These are phyloP conservation scores for Heliamphora exappendiculata DNA, from an alignment of 148 eudicot genomes.

Conservation along the genomic window DNA sequence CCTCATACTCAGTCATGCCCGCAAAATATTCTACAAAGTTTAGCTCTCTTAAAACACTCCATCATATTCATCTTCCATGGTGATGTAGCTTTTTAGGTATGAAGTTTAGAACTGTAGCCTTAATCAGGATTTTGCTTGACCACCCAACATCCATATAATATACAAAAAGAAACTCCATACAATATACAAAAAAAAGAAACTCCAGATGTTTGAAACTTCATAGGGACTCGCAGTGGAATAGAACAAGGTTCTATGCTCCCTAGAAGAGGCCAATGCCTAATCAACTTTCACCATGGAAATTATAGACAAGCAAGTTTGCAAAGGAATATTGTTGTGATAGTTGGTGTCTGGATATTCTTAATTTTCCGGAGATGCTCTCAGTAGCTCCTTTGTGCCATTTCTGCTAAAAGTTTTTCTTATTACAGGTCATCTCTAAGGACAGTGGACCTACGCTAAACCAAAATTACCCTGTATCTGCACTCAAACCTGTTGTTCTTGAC, in stretches of 20 bases:
- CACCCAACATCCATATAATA: no score
- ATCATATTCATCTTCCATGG: no score
- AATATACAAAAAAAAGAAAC: no score
- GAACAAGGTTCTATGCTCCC: not conserved
- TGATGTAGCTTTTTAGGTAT: not conserved
- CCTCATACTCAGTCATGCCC: not conserved
- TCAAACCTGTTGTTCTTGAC: constrained; percentile 15
- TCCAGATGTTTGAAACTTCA: no score
- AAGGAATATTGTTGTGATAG: not conserved
- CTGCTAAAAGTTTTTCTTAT: not conserved
- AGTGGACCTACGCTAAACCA: constrained; percentile 12
- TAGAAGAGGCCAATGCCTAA: not conserved
- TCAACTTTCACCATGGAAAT: not conserved
- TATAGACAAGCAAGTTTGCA: not conserved
- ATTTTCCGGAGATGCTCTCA: not conserved
- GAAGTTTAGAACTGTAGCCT: not conserved
- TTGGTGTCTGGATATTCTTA: not conserved
- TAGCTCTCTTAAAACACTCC: not conserved
- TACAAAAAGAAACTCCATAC: no score
- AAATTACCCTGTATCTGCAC: constrained; percentile 7
- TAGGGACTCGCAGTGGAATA: not conserved
- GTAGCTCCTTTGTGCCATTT: not conserved
- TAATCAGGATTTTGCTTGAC: not conserved
- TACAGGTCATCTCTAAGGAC: constrained; percentile 33
- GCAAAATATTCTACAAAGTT: not conserved